phyloP scores from a whole-genome alignment of 2,329 filamentous ascomycete genomes.

The Epicoccum nigrum region DNA sequence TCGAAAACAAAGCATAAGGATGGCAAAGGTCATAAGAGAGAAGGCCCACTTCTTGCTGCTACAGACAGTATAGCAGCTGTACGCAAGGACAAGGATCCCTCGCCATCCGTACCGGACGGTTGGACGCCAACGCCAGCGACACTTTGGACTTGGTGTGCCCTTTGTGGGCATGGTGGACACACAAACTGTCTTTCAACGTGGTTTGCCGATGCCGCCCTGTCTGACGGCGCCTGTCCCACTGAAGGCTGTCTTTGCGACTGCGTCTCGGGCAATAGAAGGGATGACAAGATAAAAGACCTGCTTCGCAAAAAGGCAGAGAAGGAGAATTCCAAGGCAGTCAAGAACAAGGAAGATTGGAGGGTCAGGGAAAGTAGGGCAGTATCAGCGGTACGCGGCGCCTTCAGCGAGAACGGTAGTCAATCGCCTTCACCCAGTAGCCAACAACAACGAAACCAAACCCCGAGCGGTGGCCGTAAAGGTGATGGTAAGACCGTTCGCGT shows the following conservation, averaged over 20 bases:
- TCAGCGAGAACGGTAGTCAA: constrained; percentile 29
- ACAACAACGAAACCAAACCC: constrained; percentile 17
- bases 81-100: constrained; percentile 25
- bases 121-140: constrained; percentile 36
- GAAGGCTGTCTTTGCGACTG: constrained; percentile 67
- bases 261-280: constrained; percentile 53
- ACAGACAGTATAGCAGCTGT: constrained; percentile 9
- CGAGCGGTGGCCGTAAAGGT: constrained; percentile 21
- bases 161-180: constrained; percentile 67
- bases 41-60: constrained; percentile 35
- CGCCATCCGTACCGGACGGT: constrained; percentile 30
- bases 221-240: constrained; percentile 63
- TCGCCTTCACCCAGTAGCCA: constrained; percentile 19
- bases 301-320: constrained; percentile 41
- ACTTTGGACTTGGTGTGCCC: constrained; percentile 64
- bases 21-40: constrained; percentile 32
- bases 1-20: constrained; percentile 19
- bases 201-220: constrained; percentile 55
- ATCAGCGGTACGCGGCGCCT: constrained; percentile 43
- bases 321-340: constrained; percentile 42
- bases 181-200: constrained; percentile 62
- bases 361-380: constrained; percentile 53
- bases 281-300: constrained; percentile 40
- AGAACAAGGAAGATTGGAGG: constrained; percentile 51
- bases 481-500: constrained; percentile 41